Conservation (phyloP, 192 early-diverging fungal species). For the Lobulomyces angularis region DNA sequence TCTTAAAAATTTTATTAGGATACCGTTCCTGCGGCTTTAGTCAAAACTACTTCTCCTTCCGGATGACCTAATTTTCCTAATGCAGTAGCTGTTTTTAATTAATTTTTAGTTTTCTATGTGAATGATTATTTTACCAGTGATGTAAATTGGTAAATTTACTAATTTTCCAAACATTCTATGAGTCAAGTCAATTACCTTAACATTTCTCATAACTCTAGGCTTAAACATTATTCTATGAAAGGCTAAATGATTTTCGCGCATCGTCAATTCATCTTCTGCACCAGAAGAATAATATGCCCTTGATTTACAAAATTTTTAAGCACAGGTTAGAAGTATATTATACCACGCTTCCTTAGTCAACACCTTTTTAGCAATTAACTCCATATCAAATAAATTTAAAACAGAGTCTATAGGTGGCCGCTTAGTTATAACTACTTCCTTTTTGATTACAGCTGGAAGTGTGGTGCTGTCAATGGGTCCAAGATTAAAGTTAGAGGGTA, state of each 20-base stretch:
- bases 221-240: conserved; percentile 58
- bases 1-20: too few species aligned
- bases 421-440: conserved; percentile 18
- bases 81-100: conserved; percentile 40
- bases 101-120: too few species aligned
- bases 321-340: too few species aligned
- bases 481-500: conserved; percentile 35
- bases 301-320: too few species aligned
- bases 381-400: conserved; percentile 64
- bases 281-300: conserved; percentile 77
- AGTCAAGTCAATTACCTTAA: conserved; percentile 20
- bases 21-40: conserved; percentile 33
- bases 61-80: conserved; percentile 56
- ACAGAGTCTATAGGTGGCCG: conserved; percentile 44
- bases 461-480: conserved; percentile 36
- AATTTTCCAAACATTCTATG: conserved; percentile 24
- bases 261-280: conserved; percentile 66
- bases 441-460: conserved; percentile 8
- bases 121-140: conserved; percentile 15
- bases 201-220: conserved; percentile 39
- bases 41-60: conserved; percentile 59
- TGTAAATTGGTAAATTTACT: conserved; percentile 32
- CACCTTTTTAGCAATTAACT: conserved; percentile 39
- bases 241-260: conserved; percentile 69
- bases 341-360: conserved; percentile 58